A percentile compares a stretch with the other conserved stretches of the same genome.
phyloP scores from a whole-genome alignment of 306 rosid genomes.

The Albizia julibrissin region DNA sequence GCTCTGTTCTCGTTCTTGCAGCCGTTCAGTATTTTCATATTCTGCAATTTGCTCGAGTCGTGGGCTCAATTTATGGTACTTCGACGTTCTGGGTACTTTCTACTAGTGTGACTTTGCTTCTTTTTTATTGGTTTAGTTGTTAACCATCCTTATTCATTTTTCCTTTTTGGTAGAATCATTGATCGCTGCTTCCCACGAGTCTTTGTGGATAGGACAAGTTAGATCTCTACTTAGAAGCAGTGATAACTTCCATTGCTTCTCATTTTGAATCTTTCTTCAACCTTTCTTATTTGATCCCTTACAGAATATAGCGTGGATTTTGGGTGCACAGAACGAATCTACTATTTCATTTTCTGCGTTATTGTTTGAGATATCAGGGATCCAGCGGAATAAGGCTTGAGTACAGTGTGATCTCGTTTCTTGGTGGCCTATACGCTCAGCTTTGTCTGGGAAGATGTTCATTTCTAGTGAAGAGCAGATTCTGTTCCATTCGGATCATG shows the following conservation, averaged over 20 bases:
- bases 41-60: background rate
- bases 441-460: constrained; percentile 49
- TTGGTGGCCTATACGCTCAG: constrained; percentile 18
- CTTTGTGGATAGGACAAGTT: background rate
- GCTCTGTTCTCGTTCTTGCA: constrained; percentile 11
- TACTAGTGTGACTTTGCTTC: constrained; percentile 4
- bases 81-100: constrained; percentile 28
- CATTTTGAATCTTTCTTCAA: background rate
- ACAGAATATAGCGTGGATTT: background rate
- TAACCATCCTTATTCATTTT: background rate
- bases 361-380: background rate
- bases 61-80: background rate
- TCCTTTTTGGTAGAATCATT: background rate
- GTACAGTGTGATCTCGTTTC: background rate
- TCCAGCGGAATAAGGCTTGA: background rate
- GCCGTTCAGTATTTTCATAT: background rate
- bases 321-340: background rate
- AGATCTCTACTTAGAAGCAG: constrained; percentile 31
- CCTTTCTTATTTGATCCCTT: constrained; percentile 13
- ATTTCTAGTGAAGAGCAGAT: constrained; percentile 55
- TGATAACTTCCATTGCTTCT: background rate
- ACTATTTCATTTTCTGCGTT: constrained; percentile 6
- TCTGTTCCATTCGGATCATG: constrained; percentile 47
- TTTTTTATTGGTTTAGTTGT: background rate
- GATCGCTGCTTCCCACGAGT: background rate